Percentiles rank a stretch among this genome's conserved stretches.
Conservation (phyloP, 192 early-diverging fungal species). For the Paraglomus occultum region DNA sequence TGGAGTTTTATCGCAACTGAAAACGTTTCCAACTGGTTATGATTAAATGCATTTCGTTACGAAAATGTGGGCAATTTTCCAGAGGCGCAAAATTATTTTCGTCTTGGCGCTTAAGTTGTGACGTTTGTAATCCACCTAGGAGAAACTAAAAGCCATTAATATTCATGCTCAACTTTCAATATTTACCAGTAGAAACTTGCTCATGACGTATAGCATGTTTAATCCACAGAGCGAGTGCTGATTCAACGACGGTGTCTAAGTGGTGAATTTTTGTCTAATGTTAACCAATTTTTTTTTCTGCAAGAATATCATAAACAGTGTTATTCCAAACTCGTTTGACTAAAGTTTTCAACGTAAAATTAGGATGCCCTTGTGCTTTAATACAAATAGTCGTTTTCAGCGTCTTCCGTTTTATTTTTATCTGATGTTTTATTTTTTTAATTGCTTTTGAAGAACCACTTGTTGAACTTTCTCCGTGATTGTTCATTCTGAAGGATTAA, state of each 20-base stretch:
- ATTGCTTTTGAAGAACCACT: no score
- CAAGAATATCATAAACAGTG: no score
- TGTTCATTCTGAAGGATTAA: no score
- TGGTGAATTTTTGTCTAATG: background rate
- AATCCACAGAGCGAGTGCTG: conserved; percentile 1
- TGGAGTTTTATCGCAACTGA: conserved; percentile 21
- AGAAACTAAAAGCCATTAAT: conserved; percentile 20
- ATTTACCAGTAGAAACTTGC: conserved; percentile 2
- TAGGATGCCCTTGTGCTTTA: no score
- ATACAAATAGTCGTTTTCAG: no score
- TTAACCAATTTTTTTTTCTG: background rate
- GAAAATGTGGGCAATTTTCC: background rate
- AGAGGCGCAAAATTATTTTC: conserved; percentile 23
- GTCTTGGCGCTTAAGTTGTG: background rate
- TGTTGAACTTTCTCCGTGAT: no score
- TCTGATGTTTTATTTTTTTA: no score
- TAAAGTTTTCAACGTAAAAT: no score
- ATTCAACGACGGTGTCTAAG: background rate
- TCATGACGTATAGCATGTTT: background rate
- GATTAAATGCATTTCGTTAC: background rate
- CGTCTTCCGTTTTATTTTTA: no score
- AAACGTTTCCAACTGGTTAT: conserved; percentile 13
- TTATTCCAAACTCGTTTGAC: no score
- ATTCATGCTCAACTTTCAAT: conserved; percentile 1
- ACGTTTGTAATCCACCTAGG: conserved; percentile 8